These are phyloP conservation scores for Pleurotus tuoliensis DNA, from an alignment of 768 basidiomycete genomes.

Conservation along the genomic window DNA sequence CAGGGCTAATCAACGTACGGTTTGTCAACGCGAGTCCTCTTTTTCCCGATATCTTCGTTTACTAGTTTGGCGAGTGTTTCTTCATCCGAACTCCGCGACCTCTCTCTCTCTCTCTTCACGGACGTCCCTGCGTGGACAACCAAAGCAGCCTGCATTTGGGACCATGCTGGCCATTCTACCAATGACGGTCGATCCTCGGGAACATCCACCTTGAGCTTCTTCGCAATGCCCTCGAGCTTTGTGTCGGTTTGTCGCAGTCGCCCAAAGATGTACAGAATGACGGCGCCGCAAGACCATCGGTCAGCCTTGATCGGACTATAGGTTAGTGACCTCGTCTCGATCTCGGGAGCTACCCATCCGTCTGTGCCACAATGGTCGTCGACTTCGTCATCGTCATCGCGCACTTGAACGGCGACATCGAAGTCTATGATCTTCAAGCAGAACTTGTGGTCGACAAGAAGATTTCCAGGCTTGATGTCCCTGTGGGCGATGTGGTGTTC, in stretches of 20 bases:
- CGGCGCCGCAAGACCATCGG: conserved; percentile 9
- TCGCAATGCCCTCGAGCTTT: neutral
- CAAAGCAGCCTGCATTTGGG: too few species aligned
- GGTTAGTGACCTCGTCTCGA: neutral
- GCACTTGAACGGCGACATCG: conserved; percentile 6
- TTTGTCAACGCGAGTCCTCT: too few species aligned
- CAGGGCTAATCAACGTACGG: too few species aligned
- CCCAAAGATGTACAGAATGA: conserved; percentile 7
- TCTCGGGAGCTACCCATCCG: conserved; percentile 9
- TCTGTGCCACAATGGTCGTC: conserved; percentile 5
- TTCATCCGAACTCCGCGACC: too few species aligned
- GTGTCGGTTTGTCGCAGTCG: neutral
- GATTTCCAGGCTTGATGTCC: conserved; percentile 82
- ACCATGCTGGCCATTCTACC: neutral
- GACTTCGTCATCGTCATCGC: neutral
- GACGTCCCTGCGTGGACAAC: too few species aligned
- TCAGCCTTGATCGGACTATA: conserved; percentile 11
- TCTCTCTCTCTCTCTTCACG: too few species aligned
- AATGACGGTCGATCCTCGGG: conserved; percentile 6
- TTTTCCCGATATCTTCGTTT: too few species aligned
- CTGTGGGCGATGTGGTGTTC: conserved; percentile 76
- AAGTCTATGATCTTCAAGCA: conserved; percentile 58
- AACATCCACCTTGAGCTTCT: neutral
- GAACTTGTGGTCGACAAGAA: conserved; percentile 67
- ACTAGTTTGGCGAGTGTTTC: too few species aligned